A percentile compares a stretch with the other conserved stretches of the same genome.
Evolutionary conservation across 179 eudicot genomes (phyloP).

Genomic region (Carnegiea gigantea): DNA sequence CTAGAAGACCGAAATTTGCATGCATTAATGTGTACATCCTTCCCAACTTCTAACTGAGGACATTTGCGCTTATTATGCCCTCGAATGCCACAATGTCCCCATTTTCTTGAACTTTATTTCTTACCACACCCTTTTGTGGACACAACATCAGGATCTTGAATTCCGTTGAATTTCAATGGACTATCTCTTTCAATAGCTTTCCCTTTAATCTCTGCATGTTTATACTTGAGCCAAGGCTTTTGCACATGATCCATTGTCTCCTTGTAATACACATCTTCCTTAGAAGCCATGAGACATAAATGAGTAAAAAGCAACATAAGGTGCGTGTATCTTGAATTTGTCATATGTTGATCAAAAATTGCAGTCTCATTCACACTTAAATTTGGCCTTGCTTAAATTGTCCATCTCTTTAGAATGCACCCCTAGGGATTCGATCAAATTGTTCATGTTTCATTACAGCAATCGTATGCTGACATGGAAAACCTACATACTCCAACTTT

Average conservation of each 20-base stretch:
- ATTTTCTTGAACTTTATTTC: not conserved
- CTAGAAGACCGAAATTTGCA: not conserved
- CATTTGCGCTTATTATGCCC: too few species aligned
- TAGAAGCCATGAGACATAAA: not conserved
- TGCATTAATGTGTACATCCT: not conserved
- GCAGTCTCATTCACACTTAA: too few species aligned
- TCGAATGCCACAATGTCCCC: not conserved
- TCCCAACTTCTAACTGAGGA: too few species aligned
- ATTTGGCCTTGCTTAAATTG: too few species aligned
- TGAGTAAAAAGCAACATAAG: not conserved
- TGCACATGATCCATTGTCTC: too few species aligned
- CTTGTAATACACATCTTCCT: too few species aligned
- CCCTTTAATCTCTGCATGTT: not conserved
- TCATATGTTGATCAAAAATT: not conserved
- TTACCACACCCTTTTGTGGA: not conserved
- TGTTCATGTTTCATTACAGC: not conserved
- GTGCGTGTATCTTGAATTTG: not conserved
- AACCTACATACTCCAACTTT: not conserved
- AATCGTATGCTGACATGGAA: not conserved
- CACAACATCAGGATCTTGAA: not conserved
- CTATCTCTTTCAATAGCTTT: not conserved
- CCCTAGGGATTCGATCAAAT: not conserved
- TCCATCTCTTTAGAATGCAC: not conserved
- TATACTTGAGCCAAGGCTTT: not conserved
- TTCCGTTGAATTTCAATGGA: not conserved